Evolutionary conservation across 176 grass and related monocot genomes (phyloP), one percentile per base, ranked within the genome.

Genomic region (Paspalum notatum): DNA sequence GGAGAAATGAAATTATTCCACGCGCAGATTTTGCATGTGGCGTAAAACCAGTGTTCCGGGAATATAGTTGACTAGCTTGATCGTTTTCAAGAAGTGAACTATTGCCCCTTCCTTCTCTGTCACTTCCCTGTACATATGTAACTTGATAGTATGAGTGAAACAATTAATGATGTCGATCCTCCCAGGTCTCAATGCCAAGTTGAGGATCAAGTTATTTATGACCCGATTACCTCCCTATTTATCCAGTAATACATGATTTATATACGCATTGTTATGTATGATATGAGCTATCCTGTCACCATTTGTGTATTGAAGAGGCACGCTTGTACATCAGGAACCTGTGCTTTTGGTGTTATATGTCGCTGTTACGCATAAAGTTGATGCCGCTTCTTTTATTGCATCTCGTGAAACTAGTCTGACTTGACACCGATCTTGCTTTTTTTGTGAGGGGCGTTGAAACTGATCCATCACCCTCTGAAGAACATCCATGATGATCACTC

Each of bases 91-190:
- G 64, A 20, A 60, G 65, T 44, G 15, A 18, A 41, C 61, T 21
- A 26, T 9, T 61, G 54, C 26, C 26, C 56, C 25, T 68, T 68
- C 9, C 46, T 40, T 26, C 9, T 5, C 18, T 24, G 49, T 64
- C 39, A 46, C 32, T 56, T 18, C 0, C 77, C 7, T 83, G 43
- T 87, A 77, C 46, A 88, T 72, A 83, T 88, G 70, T 74, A 74
- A 83, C 70, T 27, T 49, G 48, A 79, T 53, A 59, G 57, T 62
- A 66, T 15, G 41, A 50, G 26, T 22, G 62, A 75, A 12, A 18
- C 13, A 20, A 62, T 32, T 32, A 32, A 32, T 32, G n/a, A 78
- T 27, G 58, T 58, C 8, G 42, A 41, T 57, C 14, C 0, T 67
- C 70, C 40, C 0, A 40, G 61, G 47, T 74, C 62, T 82, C 44